Conservation (phyloP, 768 basidiomycete species). For the Leucocoprinus leucothites region DNA sequence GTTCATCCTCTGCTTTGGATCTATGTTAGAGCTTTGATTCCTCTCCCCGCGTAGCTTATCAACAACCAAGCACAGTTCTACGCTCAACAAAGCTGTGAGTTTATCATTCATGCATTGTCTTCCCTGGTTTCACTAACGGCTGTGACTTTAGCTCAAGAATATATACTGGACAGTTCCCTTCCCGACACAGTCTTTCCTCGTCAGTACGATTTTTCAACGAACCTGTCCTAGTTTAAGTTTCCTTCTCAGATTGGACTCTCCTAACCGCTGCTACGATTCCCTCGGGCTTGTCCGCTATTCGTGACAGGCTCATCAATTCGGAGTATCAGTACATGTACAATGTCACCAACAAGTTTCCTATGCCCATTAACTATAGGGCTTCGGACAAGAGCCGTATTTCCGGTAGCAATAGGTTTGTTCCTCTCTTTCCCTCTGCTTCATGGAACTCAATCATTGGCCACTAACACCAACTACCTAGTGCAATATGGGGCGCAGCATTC, state of each 20-base stretch:
- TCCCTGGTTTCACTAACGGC: no score
- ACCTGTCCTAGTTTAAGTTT: background rate
- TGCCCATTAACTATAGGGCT: conserved; percentile 23
- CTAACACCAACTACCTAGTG: no score
- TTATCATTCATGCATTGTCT: no score
- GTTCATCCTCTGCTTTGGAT: no score
- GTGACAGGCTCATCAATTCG: conserved; percentile 35
- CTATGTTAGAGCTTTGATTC: no score
- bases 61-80: no score
- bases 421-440: background rate
- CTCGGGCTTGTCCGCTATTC: conserved; percentile 18
- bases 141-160: no score
- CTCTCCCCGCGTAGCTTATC: no score
- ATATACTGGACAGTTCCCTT: no score
- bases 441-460: no score
- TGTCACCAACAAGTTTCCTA: conserved; percentile 15
- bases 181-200: conserved; percentile 20
- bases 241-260: conserved; percentile 41
- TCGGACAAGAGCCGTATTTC: conserved; percentile 15
- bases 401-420: conserved; percentile 12
- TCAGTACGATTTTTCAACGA: background rate
- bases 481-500: conserved; percentile 31
- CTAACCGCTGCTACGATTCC: conserved; percentile 44
- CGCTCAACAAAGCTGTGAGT: no score
- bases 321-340: conserved; percentile 20